Percentiles rank a stretch among this genome's conserved stretches.
phyloP scores from a whole-genome alignment of 2,329 filamentous ascomycete genomes.

The Paraconiothyrium brasiliense region DNA sequence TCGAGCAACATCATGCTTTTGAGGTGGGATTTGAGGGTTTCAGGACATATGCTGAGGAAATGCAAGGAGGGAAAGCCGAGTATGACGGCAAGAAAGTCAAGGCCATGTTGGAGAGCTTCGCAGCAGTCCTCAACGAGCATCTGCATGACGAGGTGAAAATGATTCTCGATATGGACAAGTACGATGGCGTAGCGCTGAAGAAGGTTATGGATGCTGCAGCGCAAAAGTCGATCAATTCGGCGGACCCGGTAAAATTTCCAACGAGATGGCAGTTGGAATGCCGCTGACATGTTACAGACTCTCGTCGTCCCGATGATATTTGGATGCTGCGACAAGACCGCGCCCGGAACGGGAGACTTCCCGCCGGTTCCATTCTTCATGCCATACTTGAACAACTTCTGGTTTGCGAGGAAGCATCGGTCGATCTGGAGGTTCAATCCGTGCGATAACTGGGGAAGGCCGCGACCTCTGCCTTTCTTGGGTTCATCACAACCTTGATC shows the following conservation, averaged over 20 bases:
- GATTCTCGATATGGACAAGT: conserved; percentile 26
- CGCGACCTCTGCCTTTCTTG: conserved; percentile 30
- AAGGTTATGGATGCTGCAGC: conserved; percentile 17
- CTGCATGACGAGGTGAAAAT: conserved; percentile 34
- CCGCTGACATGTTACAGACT: conserved; percentile 13
- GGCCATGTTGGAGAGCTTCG: conserved; percentile 30
- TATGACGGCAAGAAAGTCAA: conserved; percentile 27
- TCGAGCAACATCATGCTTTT: conserved; percentile 47
- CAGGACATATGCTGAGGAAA: conserved; percentile 30
- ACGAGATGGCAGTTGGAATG: background rate
- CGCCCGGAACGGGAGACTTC: conserved; percentile 42
- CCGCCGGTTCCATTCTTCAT: conserved; percentile 48
- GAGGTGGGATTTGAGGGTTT: conserved; percentile 40
- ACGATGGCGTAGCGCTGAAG: conserved; percentile 21
- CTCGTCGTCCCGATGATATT: conserved; percentile 45
- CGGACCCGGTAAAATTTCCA: conserved; percentile 20
- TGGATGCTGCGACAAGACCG: conserved; percentile 45
- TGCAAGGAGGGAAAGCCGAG: conserved; percentile 11
- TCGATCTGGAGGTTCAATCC: conserved; percentile 50
- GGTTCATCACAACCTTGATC: background rate
- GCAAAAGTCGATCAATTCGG: conserved; percentile 9
- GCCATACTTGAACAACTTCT: conserved; percentile 47
- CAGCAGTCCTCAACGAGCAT: conserved; percentile 25
- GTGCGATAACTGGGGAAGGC: conserved; percentile 43
- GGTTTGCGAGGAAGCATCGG: conserved; percentile 39